Base-by-base conservation (phyloP, 1,284 basidiomycete species). In the Melampsora americana region DNA sequence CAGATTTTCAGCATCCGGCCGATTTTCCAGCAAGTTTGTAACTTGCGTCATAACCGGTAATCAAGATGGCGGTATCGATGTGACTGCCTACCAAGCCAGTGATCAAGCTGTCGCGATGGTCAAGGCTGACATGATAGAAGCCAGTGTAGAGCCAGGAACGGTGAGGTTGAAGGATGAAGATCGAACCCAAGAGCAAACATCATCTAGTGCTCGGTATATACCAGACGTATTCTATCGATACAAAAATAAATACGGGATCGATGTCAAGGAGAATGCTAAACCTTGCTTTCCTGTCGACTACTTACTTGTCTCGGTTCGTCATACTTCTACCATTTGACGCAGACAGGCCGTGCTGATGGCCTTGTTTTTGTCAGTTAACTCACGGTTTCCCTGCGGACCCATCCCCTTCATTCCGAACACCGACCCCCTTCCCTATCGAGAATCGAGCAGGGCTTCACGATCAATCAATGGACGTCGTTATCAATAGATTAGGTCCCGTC, bases 151-250 rank as follows among this genome's bases (percentile, higher is more conserved):
- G 81, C 95, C 96, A 0, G 91, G 92, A 60, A 82, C 82, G 46
- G 81, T 85, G 32, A 81, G 84, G 26, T 81, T 85, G 76, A 84
- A 83, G 77, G 81, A 81, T 26, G 80, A 69, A 1, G 89, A 90
- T 64, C 89, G 95, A 65, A 87, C 91, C 14, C 90, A 95, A 20
- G 92, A 92, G 82, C 90, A 92, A 80, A 89, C 95, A 79, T 90
- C 90, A 30, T 86, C 89, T 74, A 89, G 78, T 88, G 91, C 78
- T 42, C 87, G 95, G 82, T 99, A 99, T 83, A 90, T 99, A n/a
- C 96, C 96, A 0, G 96, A 99, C 82, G 96, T 99, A 6, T 99
- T 99, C 84, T 99, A 92, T 85, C 89, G 92, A n/a, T 98, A 92
- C 86, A 97, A 95, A 86, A 99, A 99, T 84, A 93, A 97, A 82